Percentiles rank a stretch among this genome's conserved stretches.
phyloP scores from a whole-genome alignment of 345 rosid species.

The Citrus unshiu region DNA sequence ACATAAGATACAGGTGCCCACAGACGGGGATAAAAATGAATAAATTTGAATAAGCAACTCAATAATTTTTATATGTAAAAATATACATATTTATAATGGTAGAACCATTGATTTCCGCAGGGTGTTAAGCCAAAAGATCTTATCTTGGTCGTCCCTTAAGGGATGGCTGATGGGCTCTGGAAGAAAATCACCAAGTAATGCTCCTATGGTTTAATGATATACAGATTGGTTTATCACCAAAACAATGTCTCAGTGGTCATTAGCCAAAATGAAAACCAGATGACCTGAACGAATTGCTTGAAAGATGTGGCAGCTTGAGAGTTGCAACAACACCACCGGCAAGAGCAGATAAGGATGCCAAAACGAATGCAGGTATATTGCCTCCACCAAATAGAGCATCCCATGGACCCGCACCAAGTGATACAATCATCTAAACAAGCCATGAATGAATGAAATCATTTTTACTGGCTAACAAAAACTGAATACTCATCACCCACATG shows the following conservation, averaged over 20 bases:
- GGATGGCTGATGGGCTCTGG: background rate
- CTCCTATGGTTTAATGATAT: background rate
- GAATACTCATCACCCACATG: background rate
- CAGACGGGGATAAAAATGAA: constrained; percentile 34
- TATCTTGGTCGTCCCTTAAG: background rate
- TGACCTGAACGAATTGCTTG: constrained; percentile 54
- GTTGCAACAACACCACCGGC: constrained; percentile 68
- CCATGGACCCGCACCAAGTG: constrained; percentile 98
- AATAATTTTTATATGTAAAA: constrained; percentile 13
- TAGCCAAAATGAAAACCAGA: constrained; percentile 84
- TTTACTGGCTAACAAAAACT: constrained; percentile 2
- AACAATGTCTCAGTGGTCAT: background rate
- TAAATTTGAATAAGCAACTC: constrained; percentile 28
- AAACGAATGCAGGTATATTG: constrained; percentile 81
- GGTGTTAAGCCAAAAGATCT: background rate
- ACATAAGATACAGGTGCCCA: constrained; percentile 24
- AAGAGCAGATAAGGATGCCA: constrained; percentile 71
- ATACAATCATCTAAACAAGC: constrained; percentile 64
- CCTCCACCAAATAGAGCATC: constrained; percentile 98
- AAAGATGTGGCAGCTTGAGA: constrained; percentile 67
- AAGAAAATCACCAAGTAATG: background rate
- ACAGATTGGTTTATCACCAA: background rate
- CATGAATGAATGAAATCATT: constrained; percentile 13
- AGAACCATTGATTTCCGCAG: background rate
- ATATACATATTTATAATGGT: constrained; percentile 11